phyloP scores from a whole-genome alignment of 2,329 filamentous ascomycete genomes.

The Colletotrichum karsti region DNA sequence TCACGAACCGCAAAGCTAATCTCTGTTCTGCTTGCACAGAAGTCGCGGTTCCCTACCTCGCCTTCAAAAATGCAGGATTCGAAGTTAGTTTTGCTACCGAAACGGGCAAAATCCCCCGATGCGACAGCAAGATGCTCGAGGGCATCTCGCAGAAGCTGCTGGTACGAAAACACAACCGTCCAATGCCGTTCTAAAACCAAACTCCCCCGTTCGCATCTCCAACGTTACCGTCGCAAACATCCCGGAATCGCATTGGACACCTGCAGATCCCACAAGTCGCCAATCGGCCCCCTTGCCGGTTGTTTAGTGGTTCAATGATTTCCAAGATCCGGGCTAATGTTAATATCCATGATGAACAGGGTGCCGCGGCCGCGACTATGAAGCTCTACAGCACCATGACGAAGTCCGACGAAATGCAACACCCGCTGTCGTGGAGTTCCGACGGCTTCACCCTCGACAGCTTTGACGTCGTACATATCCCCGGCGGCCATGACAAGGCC shows the following conservation, averaged over 20 bases:
- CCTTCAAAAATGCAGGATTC: conserved; percentile 57
- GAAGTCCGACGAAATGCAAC: conserved; percentile 47
- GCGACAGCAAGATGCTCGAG: conserved; percentile 58
- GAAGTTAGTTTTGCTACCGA: conserved; percentile 60
- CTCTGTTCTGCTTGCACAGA: conserved; percentile 41
- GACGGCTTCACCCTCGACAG: conserved; percentile 51
- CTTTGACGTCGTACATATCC: conserved; percentile 59
- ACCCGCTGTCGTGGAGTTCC: conserved; percentile 54
- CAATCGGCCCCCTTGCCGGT: neutral
- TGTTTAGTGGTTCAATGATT: neutral
- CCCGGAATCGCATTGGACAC: neutral
- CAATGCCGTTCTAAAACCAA: neutral
- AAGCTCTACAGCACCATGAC: conserved; percentile 53
- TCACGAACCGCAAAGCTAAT: conserved; percentile 21
- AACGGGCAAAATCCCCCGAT: conserved; percentile 52
- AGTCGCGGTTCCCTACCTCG: conserved; percentile 56
- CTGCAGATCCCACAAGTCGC: neutral
- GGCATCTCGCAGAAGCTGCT: conserved; percentile 59
- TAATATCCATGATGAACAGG: conserved; percentile 37
- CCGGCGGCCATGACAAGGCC: conserved; percentile 61
- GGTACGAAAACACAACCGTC: conserved; percentile 40
- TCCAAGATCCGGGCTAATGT: neutral
- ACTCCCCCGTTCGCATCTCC: neutral
- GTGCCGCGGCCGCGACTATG: conserved; percentile 51
- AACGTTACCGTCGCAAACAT: neutral